A percentile compares a stretch with the other conserved stretches of the same genome.
phyloP scores from a whole-genome alignment of 192 early-diverging fungal genomes.

The Phlyctochytrium arcticum region DNA sequence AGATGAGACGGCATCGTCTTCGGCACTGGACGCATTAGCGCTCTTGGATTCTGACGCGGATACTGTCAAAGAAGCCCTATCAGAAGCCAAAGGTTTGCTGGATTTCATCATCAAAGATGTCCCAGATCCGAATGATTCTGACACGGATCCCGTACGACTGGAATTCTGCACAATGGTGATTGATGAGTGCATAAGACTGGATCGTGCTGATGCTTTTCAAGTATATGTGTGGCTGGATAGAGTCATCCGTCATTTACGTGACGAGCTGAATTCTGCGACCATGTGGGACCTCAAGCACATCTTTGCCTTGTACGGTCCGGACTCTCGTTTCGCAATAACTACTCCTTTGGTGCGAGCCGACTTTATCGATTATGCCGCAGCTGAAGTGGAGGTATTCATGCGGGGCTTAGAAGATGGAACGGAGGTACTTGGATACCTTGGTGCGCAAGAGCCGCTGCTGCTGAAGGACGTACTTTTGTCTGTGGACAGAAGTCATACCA shows the following conservation, averaged over 20 bases:
- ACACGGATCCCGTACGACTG: not conserved
- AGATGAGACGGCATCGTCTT: not conserved
- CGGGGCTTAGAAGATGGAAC: not conserved
- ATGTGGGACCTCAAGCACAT: conserved; percentile 11
- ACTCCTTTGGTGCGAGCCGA: not conserved
- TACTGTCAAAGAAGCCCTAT: no score
- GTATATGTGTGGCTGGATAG: conserved; percentile 43
- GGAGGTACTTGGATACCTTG: no score
- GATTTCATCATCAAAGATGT: conserved; percentile 10
- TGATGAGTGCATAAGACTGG: conserved; percentile 48
- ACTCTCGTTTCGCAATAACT: no score
- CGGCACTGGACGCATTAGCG: not conserved
- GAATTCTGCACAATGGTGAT: conserved; percentile 36
- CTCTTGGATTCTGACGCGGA: no score
- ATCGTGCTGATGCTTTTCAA: conserved; percentile 46
- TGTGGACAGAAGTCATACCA: no score
- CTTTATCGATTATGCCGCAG: not conserved
- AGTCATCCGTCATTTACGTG: conserved; percentile 1
- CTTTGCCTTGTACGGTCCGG: conserved; percentile 7
- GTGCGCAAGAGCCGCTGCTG: no score
- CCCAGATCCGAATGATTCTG: no score
- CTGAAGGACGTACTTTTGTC: no score
- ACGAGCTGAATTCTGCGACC: not conserved
- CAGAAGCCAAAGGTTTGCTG: conserved; percentile 9
- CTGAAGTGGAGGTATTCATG: not conserved